Base-by-base conservation (phyloP, 2,329 filamentous ascomycete species). In the Monascus ruber region DNA sequence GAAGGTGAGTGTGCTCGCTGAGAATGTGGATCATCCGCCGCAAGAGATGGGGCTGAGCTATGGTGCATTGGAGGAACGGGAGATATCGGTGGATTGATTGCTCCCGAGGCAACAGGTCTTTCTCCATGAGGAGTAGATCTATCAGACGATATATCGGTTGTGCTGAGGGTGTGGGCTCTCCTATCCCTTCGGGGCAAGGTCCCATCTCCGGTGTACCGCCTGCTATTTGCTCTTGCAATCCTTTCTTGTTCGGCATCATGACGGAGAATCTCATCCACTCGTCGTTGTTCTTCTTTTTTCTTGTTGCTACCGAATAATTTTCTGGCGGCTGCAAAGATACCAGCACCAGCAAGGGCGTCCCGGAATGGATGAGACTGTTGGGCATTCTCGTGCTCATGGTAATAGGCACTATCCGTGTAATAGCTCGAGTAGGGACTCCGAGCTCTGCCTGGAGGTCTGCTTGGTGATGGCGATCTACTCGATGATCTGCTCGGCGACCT, bases 181-280 rank as follows among this genome's bases (percentile, higher is more conserved):
- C 58, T 49, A 41, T 53, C 43, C 44, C 45, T 44, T 43, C 53
- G 55, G 26, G 58, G 59, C 35, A 56, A 56, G 36, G 51, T 54
- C 2, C 80, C 80, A 54, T 87, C 83, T 26, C 77, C 82, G 2
- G 82, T 85, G 44, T 76, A 85, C 49, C 78, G 69, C 27, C 72
- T 72, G 29, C 74, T 75, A 42, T 73, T 70, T 39, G 63, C 63
- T 49, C 73, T 66, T 35, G 68, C 66, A 26, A 74, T 49, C 24
- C 66, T 64, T 50, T 77, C 73, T 35, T 75, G 63, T 46, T 73
- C 72, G 24, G 65, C 56, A 42, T 73, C 70, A 44, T 69, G 69
- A 43, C 62, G 65, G 38, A 66, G 66, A 41, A 73, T 59, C 34
- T 67, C 67, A 37, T 72, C 74, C 4, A 83, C 73, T 24, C 77